Percentiles rank a stretch among this genome's conserved stretches.
Conservation (phyloP, 768 basidiomycete species). For the Russula vinacea region DNA sequence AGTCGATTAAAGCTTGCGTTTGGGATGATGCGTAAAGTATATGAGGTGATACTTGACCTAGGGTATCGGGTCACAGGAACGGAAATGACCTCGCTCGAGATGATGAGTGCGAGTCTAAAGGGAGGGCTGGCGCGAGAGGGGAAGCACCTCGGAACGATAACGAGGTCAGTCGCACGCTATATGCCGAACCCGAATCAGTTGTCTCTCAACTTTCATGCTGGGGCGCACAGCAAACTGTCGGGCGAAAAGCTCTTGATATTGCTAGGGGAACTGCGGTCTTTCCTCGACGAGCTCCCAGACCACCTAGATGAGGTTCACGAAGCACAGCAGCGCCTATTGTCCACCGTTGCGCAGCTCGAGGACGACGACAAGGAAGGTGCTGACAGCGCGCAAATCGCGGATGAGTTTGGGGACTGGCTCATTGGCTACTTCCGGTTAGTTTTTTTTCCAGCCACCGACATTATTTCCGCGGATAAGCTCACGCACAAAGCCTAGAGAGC, state of each 20-base stretch:
- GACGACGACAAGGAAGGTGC: slow-evolving; percentile 5
- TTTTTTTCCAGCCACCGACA: slow-evolving; percentile 14
- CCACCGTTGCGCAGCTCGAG: background rate
- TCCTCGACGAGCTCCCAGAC: slow-evolving; percentile 37
- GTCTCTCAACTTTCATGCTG: background rate
- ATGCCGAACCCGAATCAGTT: background rate
- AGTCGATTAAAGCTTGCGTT: slow-evolving; percentile 48
- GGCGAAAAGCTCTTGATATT: slow-evolving; percentile 38
- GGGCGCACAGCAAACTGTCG: slow-evolving; percentile 44
- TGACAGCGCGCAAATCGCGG: slow-evolving; percentile 23
- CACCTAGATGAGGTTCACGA: slow-evolving; percentile 5
- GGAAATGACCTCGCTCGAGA: slow-evolving; percentile 34
- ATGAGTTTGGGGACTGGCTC: slow-evolving; percentile 50
- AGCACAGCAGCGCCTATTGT: slow-evolving; percentile 1
- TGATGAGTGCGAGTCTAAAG: slow-evolving; percentile 47
- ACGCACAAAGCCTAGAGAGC: slow-evolving; percentile 37
- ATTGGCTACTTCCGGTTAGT: slow-evolving; percentile 30
- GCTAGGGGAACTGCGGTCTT: slow-evolving; percentile 42
- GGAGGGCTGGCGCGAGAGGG: slow-evolving; percentile 45
- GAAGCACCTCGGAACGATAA: slow-evolving; percentile 46
- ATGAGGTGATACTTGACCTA: slow-evolving; percentile 43
- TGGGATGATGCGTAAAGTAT: slow-evolving; percentile 44
- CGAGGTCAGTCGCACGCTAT: slow-evolving; percentile 42
- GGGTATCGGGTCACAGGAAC: slow-evolving; percentile 40
- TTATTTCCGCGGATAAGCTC: background rate